These are phyloP conservation scores for Termitomyces sp. DNA, from an alignment of 1,284 basidiomycete genomes.

Conservation along the genomic window DNA sequence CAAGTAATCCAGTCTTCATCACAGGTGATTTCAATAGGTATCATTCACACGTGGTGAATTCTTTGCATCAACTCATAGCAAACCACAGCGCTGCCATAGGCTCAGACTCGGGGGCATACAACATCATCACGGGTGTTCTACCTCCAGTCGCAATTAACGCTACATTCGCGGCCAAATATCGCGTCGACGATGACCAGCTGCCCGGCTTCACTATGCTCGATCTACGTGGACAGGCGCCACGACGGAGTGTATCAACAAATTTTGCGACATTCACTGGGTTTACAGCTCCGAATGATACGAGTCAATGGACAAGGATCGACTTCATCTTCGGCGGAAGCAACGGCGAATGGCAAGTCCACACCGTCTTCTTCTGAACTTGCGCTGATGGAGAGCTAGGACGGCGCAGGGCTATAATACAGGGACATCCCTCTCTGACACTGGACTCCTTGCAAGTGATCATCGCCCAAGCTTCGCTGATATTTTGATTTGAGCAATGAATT, in stretches of 20 bases:
- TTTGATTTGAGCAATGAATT: slow-evolving; percentile 17
- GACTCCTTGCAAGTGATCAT: slow-evolving; percentile 52
- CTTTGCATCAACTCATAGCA: background rate
- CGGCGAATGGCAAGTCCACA: slow-evolving; percentile 34
- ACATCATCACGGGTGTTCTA: slow-evolving; percentile 39
- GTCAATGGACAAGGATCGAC: slow-evolving; percentile 42
- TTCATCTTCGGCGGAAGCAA: slow-evolving; percentile 50
- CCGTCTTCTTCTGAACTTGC: background rate
- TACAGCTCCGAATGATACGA: slow-evolving; percentile 32
- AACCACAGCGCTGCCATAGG: slow-evolving; percentile 28
- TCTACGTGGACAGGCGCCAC: slow-evolving; percentile 29
- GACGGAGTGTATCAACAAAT: slow-evolving; percentile 37
- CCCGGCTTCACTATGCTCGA: slow-evolving; percentile 42
- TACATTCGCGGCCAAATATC: slow-evolving; percentile 39
- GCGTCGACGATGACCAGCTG: slow-evolving; percentile 27
- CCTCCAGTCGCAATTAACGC: slow-evolving; percentile 36
- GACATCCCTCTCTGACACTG: slow-evolving; percentile 44
- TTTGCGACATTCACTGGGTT: slow-evolving; percentile 57
- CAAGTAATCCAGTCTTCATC: slow-evolving; percentile 38
- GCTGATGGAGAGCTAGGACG: slow-evolving; percentile 26
- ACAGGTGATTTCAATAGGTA: slow-evolving; percentile 54
- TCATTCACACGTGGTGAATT: background rate
- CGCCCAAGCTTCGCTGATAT: slow-evolving; percentile 48
- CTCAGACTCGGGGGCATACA: slow-evolving; percentile 44
- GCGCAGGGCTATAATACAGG: slow-evolving; percentile 36